A percentile compares a stretch with the other conserved stretches of the same genome.
phyloP scores from a whole-genome alignment of 2,329 filamentous ascomycete species.

The Magnaporthales sp. region DNA sequence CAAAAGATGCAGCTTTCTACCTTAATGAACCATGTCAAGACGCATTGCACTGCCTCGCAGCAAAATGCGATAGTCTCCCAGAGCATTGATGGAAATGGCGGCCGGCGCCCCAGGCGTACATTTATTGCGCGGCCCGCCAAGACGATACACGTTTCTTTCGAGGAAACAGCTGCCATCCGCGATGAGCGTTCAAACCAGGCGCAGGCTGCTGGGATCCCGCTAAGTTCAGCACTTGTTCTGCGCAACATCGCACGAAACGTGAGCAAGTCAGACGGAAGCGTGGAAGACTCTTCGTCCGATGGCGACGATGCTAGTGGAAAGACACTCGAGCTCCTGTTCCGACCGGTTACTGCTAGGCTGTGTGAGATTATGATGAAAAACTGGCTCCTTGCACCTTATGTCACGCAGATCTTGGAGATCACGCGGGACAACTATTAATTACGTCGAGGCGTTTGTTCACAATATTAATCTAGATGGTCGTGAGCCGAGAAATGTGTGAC shows the following conservation, averaged over 20 bases:
- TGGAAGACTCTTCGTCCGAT: constrained; percentile 1
- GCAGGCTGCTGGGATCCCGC: constrained; percentile 68
- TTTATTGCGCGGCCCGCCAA: constrained; percentile 45
- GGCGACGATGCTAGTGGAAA: constrained; percentile 32
- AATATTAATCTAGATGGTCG: neutral
- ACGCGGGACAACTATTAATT: constrained; percentile 13
- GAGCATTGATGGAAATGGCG: constrained; percentile 9
- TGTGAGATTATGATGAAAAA: constrained; percentile 67
- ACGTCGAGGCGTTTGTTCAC: neutral
- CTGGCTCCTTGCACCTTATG: constrained; percentile 37
- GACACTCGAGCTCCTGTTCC: constrained; percentile 62
- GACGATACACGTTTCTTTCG: constrained; percentile 43
- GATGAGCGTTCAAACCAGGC: constrained; percentile 51
- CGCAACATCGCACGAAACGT: constrained; percentile 68
- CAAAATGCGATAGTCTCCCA: constrained; percentile 11
- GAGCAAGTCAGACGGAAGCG: constrained; percentile 3
- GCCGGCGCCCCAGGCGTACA: constrained; percentile 23
- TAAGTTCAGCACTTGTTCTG: constrained; percentile 68
- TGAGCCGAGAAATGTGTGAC: neutral
- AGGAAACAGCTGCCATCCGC: constrained; percentile 46
- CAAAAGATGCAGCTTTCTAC: constrained; percentile 37
- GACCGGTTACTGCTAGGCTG: constrained; percentile 53
- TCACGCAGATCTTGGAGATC: constrained; percentile 23
- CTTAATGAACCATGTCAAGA: constrained; percentile 58
- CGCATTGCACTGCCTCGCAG: constrained; percentile 46